phyloP scores from a whole-genome alignment of 2,329 filamentous ascomycete genomes.

The Penicillium sp. region DNA sequence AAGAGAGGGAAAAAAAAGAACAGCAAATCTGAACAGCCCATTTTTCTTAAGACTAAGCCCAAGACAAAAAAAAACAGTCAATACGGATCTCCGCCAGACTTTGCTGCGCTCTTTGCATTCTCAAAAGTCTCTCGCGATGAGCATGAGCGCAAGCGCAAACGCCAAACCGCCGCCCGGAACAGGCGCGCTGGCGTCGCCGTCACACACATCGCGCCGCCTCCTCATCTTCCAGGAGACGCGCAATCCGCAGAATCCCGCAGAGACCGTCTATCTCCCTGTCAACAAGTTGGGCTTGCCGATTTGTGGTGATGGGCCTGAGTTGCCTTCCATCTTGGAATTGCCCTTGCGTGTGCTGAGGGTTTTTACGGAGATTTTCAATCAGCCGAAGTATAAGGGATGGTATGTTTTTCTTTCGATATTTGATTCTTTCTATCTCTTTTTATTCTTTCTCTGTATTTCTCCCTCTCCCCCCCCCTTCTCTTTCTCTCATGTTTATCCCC shows the following conservation, averaged over 20 bases:
- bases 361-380: constrained; percentile 43
- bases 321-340: constrained; percentile 37
- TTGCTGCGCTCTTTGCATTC: constrained; percentile 1
- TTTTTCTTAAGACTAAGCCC: not conserved
- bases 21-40: constrained; percentile 7
- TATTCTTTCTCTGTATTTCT: not conserved
- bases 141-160: constrained; percentile 10
- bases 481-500: no score
- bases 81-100: constrained; percentile 3
- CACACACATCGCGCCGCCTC: constrained; percentile 26
- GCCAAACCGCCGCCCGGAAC: constrained; percentile 8
- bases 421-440: not conserved
- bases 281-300: constrained; percentile 40
- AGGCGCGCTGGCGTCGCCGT: not conserved
- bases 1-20: not conserved
- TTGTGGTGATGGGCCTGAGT: constrained; percentile 32
- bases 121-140: constrained; percentile 2
- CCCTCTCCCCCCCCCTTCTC: no score
- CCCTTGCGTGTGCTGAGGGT: constrained; percentile 35
- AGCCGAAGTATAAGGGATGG: constrained; percentile 41
- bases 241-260: constrained; percentile 30
- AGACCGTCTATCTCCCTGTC: constrained; percentile 34
- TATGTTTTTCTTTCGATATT: constrained; percentile 14
- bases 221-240: constrained; percentile 41
- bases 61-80: not conserved